Conservation (phyloP, 1,284 basidiomycete species). For the Binderoboletus segoi region DNA sequence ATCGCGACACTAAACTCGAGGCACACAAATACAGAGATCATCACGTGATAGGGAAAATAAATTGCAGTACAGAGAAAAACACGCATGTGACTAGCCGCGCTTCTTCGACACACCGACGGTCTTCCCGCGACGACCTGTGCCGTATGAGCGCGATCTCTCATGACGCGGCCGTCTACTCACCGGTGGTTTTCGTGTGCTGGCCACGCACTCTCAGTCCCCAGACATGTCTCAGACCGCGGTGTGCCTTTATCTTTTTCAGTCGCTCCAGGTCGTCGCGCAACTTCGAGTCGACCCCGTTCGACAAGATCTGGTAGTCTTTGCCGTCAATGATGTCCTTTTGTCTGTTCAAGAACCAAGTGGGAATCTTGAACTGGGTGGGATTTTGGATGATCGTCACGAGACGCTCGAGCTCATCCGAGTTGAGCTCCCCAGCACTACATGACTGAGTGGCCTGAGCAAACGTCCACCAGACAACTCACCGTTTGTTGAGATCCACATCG, state of each 20-base stretch:
- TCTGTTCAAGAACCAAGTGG: slow-evolving; percentile 99
- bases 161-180: slow-evolving; percentile 45
- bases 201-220: slow-evolving; percentile 96
- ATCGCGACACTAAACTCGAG: neutral
- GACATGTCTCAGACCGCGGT: slow-evolving; percentile 97
- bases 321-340: slow-evolving; percentile 98
- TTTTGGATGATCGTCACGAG: slow-evolving; percentile 99
- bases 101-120: slow-evolving; percentile 94
- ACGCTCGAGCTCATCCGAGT: slow-evolving; percentile 97
- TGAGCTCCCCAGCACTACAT: slow-evolving; percentile 86
- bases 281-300: slow-evolving; percentile 98
- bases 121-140: slow-evolving; percentile 81
- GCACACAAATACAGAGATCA: neutral
- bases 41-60: slow-evolving; percentile 27
- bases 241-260: slow-evolving; percentile 99
- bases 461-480: slow-evolving; percentile 58
- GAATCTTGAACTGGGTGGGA: slow-evolving; percentile 99
- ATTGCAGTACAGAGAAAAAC: slow-evolving; percentile 8
- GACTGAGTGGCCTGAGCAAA: slow-evolving; percentile 1
- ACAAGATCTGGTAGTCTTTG: slow-evolving; percentile 95
- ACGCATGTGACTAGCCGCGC: slow-evolving; percentile 61
- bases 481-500: slow-evolving; percentile 98
- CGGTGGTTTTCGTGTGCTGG: slow-evolving; percentile 99
- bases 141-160: slow-evolving; percentile 3
- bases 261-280: slow-evolving; percentile 98